These are phyloP conservation scores for Gentiana macrophylla DNA, from an alignment of 257 asterid genomes.

Conservation along the genomic window DNA sequence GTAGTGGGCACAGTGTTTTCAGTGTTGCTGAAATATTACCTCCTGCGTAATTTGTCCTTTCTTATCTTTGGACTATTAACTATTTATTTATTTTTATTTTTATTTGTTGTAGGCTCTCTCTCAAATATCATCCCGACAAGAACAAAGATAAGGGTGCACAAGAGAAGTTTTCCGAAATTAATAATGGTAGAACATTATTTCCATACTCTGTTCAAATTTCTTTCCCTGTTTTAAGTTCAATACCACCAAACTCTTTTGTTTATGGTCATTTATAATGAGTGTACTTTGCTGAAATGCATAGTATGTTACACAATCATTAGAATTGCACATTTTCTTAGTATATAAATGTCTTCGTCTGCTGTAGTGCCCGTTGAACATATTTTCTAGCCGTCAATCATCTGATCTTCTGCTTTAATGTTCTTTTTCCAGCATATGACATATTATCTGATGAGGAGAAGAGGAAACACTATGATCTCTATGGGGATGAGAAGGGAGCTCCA, in stretches of 20 bases:
- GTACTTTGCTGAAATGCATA: no score
- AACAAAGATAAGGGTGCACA: conserved; percentile 91
- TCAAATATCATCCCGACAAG: conserved; percentile 94
- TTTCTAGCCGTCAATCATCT: no score
- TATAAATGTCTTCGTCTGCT: no score
- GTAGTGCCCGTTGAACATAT: no score
- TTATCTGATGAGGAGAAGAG: conserved; percentile 87
- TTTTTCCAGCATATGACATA: conserved; percentile 75
- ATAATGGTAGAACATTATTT: conserved; percentile 47
- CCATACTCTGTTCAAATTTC: background rate
- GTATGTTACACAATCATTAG: no score
- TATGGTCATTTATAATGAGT: background rate
- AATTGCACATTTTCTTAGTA: no score
- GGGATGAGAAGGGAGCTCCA: conserved; percentile 72
- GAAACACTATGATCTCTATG: conserved; percentile 84
- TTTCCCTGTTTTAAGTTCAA: background rate
- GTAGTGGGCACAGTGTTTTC: no score
- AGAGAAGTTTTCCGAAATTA: conserved; percentile 86
- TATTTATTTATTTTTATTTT: background rate
- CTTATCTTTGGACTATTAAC: background rate
- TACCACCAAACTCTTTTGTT: background rate
- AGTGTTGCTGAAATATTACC: no score
- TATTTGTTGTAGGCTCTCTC: conserved; percentile 53
- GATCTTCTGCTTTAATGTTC: no score
- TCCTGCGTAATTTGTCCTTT: background rate